phyloP scores from a whole-genome alignment of 352 stramenopile species.

The Globisporangium abappressorium region DNA sequence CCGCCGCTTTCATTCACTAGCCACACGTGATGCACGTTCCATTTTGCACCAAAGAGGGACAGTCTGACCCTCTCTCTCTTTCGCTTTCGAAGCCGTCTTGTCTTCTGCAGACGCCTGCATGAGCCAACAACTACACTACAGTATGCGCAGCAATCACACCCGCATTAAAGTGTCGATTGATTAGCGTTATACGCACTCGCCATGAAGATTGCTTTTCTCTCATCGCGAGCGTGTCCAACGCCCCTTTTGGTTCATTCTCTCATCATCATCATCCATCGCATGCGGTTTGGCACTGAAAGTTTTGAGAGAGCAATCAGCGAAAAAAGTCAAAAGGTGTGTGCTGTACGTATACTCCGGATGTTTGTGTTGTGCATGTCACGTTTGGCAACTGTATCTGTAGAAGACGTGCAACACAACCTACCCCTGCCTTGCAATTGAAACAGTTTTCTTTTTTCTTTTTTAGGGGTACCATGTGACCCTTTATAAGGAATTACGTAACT shows the following conservation, averaged over 20 bases:
- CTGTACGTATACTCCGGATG: background rate
- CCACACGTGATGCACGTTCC: background rate
- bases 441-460: no score
- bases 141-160: no score
- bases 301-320: background rate
- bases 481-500: no score
- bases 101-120: background rate
- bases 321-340: background rate
- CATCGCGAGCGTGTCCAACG: background rate
- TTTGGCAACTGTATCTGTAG: background rate
- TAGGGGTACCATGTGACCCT: no score
- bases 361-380: background rate
- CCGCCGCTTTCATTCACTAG: background rate
- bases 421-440: no score
- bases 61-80: background rate
- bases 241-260: background rate
- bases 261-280: background rate
- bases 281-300: background rate
- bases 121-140: no score
- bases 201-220: background rate
- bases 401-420: background rate
- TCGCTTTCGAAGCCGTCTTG: background rate
- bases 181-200: background rate
- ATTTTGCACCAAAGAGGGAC: background rate
- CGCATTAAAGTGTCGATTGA: background rate